Conservation (phyloP, 352 stramenopile genomes). For the Globisporangium polare region DNA sequence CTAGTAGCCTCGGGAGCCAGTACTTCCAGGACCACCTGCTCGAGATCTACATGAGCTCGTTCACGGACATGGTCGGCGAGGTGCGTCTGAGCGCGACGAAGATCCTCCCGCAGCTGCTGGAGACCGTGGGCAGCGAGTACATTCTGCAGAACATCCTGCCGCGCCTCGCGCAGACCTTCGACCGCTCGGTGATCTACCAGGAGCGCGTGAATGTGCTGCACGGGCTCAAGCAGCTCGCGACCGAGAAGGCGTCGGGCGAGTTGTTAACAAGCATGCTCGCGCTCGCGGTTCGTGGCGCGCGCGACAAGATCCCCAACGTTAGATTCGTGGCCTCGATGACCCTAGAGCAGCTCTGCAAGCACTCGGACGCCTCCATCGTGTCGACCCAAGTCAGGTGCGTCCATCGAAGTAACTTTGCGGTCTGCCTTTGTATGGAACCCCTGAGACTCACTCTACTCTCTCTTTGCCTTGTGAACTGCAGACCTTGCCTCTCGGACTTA, state of each 20-base stretch:
- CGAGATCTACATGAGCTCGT: conserved; percentile 87
- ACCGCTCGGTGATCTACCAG: conserved; percentile 85
- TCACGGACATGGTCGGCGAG: conserved; percentile 93
- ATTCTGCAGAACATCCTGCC: conserved; percentile 82
- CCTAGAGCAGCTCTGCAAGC: conserved; percentile 81
- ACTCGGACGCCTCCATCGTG: conserved; percentile 62
- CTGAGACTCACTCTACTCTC: background rate
- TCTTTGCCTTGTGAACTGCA: conserved; percentile 13
- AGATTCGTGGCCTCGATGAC: conserved; percentile 86
- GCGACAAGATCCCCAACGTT: conserved; percentile 88
- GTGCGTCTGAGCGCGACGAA: conserved; percentile 92
- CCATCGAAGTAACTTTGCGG: too few relatives aligned
- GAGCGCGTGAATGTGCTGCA: conserved; percentile 84
- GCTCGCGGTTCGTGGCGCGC: conserved; percentile 65
- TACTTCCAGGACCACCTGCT: conserved; percentile 87
- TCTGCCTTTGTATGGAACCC: too few relatives aligned
- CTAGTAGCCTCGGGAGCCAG: conserved; percentile 76
- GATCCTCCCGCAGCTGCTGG: conserved; percentile 69
- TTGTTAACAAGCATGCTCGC: conserved; percentile 57
- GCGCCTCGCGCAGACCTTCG: conserved; percentile 74
- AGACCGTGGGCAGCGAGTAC: conserved; percentile 78
- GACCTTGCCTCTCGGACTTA: conserved; percentile 71
- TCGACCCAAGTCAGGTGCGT: conserved; percentile 70
- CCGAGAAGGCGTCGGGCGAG: conserved; percentile 69
- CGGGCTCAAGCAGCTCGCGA: conserved; percentile 65